Base-by-base conservation (phyloP, 148 eudicot genomes). In the Silene conica region DNA sequence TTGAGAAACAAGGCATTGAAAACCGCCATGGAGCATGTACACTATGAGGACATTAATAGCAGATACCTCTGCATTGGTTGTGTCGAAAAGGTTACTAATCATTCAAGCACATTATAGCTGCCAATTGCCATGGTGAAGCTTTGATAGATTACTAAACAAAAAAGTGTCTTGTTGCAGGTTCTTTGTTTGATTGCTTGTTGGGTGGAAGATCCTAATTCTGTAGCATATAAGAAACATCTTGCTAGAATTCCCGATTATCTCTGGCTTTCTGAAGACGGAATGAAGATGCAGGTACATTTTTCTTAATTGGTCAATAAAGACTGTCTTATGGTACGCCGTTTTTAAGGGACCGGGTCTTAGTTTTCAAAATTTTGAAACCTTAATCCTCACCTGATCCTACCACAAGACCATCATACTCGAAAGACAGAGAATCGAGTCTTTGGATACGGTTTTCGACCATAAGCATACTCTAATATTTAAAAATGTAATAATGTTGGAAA, bases 241-340 rank as follows among this genome's bases (percentile, higher is more conserved):
- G 90, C 87, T 4, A 79, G 96, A 46, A 76, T 90, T 8, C 90
- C 89, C 0, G 96, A 90, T 78, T 90, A 79, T 21, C 45, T 85
- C 16, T 90, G 96, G 94, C 54, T 89, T 41, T 83, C 89, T 8
- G 94, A 87, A 67, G 94, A 89, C 79, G 94, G 94, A 38, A 65
- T 90, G 90, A 90, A 86, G 62, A 76, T 88, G 84, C 90, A 83
- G 91, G 94, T 86, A 75, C 65, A 38, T n/a, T 8, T 54, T 34
- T 21, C 34, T 31, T 31, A 31, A 31, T 31, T 31, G 31, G 31
- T 28, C 31, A 3, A 28, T 28, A 1, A 28, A 28, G 31, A 28
- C 31, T 28, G 31, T 28, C 31, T 28, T 28, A 28, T 28, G 31
- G 31, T 3, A 28, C 31, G 31, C 1, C 31, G 31, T 28, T 28